These are phyloP conservation scores for Suillus discolor DNA, from an alignment of 768 basidiomycete species.

Conservation along the genomic window DNA sequence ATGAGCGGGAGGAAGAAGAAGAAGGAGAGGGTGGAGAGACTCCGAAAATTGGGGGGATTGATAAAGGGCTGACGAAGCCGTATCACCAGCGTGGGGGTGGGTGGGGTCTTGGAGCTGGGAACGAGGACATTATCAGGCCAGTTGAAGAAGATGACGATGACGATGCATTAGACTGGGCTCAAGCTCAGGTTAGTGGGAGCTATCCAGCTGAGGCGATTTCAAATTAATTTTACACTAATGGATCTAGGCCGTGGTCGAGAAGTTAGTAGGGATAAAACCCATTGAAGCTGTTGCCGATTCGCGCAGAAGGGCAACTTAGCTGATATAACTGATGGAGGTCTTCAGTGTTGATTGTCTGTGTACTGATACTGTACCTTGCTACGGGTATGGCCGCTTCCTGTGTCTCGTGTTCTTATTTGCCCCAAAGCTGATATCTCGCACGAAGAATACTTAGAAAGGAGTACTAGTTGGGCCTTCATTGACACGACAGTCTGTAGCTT, in stretches of 20 bases:
- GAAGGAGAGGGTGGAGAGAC: constrained; percentile 59
- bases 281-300: constrained; percentile 26
- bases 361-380: background rate
- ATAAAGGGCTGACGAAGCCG: constrained; percentile 14
- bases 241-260: constrained; percentile 53
- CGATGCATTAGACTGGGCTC: constrained; percentile 66
- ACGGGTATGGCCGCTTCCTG: background rate
- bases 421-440: background rate
- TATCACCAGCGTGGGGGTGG: constrained; percentile 53
- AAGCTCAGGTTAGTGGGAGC: constrained; percentile 54
- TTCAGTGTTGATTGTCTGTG: background rate
- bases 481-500: background rate
- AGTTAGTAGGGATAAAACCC: constrained; percentile 56
- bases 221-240: background rate
- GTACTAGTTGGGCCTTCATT: background rate
- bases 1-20: constrained; percentile 38
- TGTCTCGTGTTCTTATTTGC: background rate
- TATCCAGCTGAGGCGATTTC: background rate
- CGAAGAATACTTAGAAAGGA: background rate
- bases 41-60: constrained; percentile 53
- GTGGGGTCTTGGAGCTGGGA: constrained; percentile 71
- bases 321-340: background rate
- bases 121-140: constrained; percentile 48
- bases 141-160: constrained; percentile 68
- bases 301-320: constrained; percentile 29